Evolutionary conservation across 2,329 filamentous ascomycete genomes (phyloP).

Genomic region (Pseudogymnoascus sp.): DNA sequence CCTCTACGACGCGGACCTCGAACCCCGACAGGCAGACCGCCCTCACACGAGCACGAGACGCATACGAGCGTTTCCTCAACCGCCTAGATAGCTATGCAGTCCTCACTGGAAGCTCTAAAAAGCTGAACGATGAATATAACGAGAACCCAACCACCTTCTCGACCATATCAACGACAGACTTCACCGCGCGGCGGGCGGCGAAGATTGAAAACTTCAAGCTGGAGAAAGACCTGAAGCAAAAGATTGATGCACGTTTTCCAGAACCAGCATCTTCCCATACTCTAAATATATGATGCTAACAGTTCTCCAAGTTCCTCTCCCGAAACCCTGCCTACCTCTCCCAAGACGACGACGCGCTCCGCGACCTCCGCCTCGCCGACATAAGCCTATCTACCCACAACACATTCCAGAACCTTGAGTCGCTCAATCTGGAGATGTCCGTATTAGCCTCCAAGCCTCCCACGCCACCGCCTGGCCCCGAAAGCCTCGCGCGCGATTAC

Average conservation of each 20-base stretch:
- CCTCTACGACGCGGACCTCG: conserved; percentile 62
- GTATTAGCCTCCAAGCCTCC: conserved; percentile 71
- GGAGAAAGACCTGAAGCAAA: conserved; percentile 78
- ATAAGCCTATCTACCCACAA: conserved; percentile 68
- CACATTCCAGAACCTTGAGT: conserved; percentile 81
- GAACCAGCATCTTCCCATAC: conserved; percentile 32
- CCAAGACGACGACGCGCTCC: conserved; percentile 77
- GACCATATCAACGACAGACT: conserved; percentile 57
- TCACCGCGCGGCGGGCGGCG: conserved; percentile 64
- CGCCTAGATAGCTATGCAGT: conserved; percentile 74
- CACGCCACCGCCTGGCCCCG: conserved; percentile 36
- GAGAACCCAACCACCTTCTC: conserved; percentile 69
- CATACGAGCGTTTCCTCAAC: conserved; percentile 74
- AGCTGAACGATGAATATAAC: conserved; percentile 65
- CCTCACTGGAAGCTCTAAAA: conserved; percentile 56
- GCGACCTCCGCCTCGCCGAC: conserved; percentile 71
- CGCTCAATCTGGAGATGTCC: conserved; percentile 74
- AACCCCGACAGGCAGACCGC: conserved; percentile 54
- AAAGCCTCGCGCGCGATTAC: conserved; percentile 41
- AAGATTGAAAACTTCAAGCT: conserved; percentile 82
- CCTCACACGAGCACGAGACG: conserved; percentile 57
- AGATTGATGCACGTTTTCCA: conserved; percentile 59
- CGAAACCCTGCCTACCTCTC: conserved; percentile 54
- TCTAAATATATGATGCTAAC: conserved; percentile 23
- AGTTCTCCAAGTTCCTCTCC: conserved; percentile 46